Evolutionary conservation across 306 rosid species (phyloP).

Genomic region (Alnus rubra): DNA sequence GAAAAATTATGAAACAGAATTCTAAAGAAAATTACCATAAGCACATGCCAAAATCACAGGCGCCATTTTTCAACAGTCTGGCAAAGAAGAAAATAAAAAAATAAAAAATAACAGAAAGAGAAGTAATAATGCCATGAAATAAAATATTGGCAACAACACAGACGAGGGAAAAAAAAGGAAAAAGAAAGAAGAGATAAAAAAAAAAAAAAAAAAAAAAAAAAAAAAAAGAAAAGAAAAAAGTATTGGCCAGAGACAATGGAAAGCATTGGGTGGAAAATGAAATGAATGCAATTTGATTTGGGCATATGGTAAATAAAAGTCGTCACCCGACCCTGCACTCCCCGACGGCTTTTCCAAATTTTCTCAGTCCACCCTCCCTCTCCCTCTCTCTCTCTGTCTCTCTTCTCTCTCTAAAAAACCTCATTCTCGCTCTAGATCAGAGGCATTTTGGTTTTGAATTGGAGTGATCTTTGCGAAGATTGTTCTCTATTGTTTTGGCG

Average conservation of each 20-base stretch:
- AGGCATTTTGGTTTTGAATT: slow-evolving; percentile 19
- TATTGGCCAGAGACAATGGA: background rate
- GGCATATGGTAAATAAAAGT: slow-evolving; percentile 47
- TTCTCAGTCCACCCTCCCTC: slow-evolving; percentile 59
- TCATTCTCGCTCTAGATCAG: slow-evolving; percentile 30
- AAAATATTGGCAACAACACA: too few species aligned
- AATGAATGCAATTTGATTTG: slow-evolving; percentile 28
- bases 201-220: background rate
- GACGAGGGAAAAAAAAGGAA: background rate
- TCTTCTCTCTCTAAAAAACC: slow-evolving; percentile 16
- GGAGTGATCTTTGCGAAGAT: slow-evolving; percentile 35
- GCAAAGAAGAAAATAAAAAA: background rate
- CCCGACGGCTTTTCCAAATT: slow-evolving; percentile 57
- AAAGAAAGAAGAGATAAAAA: background rate
- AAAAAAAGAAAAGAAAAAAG: background rate
- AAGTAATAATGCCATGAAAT: background rate
- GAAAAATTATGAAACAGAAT: too few species aligned
- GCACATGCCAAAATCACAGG: too few species aligned
- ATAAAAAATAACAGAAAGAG: background rate
- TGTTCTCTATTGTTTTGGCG: slow-evolving; percentile 9
- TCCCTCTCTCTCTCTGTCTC: slow-evolving; percentile 7
- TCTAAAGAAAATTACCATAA: too few species aligned
- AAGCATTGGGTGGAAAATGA: slow-evolving; percentile 36
- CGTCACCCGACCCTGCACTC: slow-evolving; percentile 43
- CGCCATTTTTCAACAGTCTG: background rate